Conservation (phyloP, 2,329 filamentous ascomycete species). For the Fusarium paranaense region DNA sequence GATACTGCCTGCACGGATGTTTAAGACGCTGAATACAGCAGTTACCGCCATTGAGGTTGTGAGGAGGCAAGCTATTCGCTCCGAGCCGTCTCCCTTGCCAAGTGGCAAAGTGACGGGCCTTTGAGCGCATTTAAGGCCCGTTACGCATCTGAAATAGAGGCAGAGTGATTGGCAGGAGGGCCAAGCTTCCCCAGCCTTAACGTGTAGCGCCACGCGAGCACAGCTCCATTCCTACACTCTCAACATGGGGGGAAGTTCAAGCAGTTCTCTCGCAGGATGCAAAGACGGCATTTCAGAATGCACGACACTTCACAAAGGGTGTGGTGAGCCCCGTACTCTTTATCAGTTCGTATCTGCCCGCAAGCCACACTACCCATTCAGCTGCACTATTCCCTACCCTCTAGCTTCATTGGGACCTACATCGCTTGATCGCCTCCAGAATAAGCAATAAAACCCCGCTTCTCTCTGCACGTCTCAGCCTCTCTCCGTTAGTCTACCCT, state of each 20-base stretch:
- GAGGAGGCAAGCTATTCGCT: neutral
- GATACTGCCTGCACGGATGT: neutral
- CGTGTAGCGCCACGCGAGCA: neutral
- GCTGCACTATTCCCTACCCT: conserved; percentile 2
- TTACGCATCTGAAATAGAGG: neutral
- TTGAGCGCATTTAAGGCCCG: neutral
- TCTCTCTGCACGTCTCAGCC: neutral
- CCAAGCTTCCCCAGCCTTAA: neutral
- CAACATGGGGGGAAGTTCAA: neutral
- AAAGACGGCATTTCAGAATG: neutral
- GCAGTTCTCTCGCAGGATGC: neutral
- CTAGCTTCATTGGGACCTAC: neutral
- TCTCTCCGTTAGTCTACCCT: neutral
- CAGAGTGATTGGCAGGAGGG: neutral
- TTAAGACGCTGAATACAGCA: neutral
- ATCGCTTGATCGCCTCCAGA: neutral
- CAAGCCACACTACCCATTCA: conserved; percentile 20
- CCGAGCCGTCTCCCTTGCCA: neutral
- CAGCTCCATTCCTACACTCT: neutral
- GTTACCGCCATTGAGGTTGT: neutral
- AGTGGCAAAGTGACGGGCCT: neutral
- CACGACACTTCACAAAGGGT: neutral
- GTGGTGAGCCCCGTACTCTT: neutral
- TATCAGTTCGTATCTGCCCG: neutral
- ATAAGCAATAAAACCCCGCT: neutral